Conservation (phyloP, 192 early-diverging fungal species). For the Podila horticola region DNA sequence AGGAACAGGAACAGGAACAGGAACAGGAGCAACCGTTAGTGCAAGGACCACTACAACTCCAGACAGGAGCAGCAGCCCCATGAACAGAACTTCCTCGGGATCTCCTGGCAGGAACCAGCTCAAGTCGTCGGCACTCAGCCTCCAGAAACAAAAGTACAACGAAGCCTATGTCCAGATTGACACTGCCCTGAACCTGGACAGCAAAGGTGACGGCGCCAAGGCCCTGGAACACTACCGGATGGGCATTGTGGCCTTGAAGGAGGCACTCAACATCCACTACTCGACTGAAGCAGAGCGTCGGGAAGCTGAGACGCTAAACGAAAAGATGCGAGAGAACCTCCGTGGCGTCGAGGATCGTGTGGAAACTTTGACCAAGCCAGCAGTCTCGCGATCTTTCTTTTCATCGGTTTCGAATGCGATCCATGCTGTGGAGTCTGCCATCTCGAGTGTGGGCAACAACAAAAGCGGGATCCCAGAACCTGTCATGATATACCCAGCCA, state of each 20-base stretch:
- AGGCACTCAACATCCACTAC: constrained; percentile 46
- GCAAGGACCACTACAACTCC: not conserved
- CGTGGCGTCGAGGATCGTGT: constrained; percentile 28
- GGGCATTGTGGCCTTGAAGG: constrained; percentile 23
- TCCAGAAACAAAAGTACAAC: constrained; percentile 30
- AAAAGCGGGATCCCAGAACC: not conserved
- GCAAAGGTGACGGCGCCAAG: constrained; percentile 11
- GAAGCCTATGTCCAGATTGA: constrained; percentile 38
- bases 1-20: not conserved
- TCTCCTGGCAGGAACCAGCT: not conserved
- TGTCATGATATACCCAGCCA: not conserved
- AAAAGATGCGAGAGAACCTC: constrained; percentile 40
- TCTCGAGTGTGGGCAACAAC: constrained; percentile 12
- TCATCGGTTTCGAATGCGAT: constrained; percentile 29
- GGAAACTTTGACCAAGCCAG: not conserved
- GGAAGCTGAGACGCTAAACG: constrained; percentile 29
- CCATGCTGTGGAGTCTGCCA: constrained; percentile 37
- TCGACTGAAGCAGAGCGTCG: constrained; percentile 29
- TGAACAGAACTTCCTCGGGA: not conserved
- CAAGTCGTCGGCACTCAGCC: constrained; percentile 10
- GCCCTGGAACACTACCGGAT: constrained; percentile 22
- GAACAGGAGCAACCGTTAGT: not conserved
- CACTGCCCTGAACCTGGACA: constrained; percentile 20
- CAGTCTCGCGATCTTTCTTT: constrained; percentile 17
- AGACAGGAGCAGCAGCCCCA: not conserved